phyloP scores from a whole-genome alignment of 2,329 filamentous ascomycete species.

The Rhexocercosporidium sp. region DNA sequence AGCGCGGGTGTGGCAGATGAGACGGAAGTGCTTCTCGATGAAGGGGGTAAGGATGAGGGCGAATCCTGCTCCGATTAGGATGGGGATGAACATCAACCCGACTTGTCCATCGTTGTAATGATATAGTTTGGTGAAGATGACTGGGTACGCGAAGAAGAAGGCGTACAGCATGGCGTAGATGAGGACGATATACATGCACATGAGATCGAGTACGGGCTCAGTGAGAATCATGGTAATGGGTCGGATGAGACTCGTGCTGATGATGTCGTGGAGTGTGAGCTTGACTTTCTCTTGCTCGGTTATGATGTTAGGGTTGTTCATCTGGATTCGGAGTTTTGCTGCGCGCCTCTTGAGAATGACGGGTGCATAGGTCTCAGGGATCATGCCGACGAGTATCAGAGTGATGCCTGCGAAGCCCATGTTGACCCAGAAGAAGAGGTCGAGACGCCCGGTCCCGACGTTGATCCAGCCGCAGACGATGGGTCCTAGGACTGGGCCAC shows the following conservation, averaged over 20 bases:
- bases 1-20: background rate
- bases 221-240: constrained; percentile 19
- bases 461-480: constrained; percentile 9
- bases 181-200: constrained; percentile 57
- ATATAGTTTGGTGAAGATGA: constrained; percentile 33
- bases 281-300: constrained; percentile 42
- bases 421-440: constrained; percentile 57
- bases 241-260: constrained; percentile 14
- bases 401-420: constrained; percentile 38
- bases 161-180: constrained; percentile 42
- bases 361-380: constrained; percentile 45
- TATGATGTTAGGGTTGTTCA: constrained; percentile 41
- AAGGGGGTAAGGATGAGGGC: constrained; percentile 10
- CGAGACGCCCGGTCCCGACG: background rate
- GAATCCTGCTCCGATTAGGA: constrained; percentile 9
- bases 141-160: constrained; percentile 41
- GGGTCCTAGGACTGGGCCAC: background rate
- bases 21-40: constrained; percentile 10
- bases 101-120: constrained; percentile 15
- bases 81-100: constrained; percentile 15
- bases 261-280: constrained; percentile 8
- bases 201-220: constrained; percentile 48
- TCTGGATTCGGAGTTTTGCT: constrained; percentile 40
- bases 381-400: background rate
- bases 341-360: constrained; percentile 44